Conservation (phyloP, 2,329 filamentous ascomycete species). For the Raffaelea arxii region DNA sequence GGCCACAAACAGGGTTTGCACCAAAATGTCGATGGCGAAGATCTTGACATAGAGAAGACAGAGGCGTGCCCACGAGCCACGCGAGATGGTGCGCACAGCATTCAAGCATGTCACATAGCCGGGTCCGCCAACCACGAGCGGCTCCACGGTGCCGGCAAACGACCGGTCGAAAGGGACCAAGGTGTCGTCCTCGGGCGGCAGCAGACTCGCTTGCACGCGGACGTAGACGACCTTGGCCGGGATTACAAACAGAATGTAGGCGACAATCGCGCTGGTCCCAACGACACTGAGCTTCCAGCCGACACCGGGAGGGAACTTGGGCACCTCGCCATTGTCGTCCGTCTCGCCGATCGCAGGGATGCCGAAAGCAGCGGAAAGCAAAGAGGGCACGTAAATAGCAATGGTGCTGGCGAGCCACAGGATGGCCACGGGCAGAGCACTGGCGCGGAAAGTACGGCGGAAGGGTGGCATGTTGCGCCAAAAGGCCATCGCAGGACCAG, state of each 20-base stretch:
- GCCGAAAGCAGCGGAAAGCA: neutral
- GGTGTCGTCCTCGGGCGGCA: conserved; percentile 70
- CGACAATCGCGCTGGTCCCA: conserved; percentile 32
- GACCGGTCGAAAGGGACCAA: conserved; percentile 87
- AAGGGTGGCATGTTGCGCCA: conserved; percentile 60
- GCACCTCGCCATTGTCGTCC: conserved; percentile 25
- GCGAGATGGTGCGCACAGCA: conserved; percentile 71
- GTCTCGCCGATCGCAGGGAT: conserved; percentile 30
- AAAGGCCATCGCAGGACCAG: conserved; percentile 51
- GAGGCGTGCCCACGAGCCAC: conserved; percentile 61
- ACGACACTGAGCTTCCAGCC: conserved; percentile 38
- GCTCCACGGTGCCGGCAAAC: conserved; percentile 67
- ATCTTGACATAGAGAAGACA: conserved; percentile 69
- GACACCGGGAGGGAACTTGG: conserved; percentile 26
- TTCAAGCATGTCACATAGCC: conserved; percentile 63
- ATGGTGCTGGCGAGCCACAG: conserved; percentile 49
- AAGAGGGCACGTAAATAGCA: conserved; percentile 20
- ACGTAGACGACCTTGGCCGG: conserved; percentile 68
- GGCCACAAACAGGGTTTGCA: conserved; percentile 35
- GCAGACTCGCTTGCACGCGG: conserved; percentile 78
- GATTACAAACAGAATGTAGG: conserved; percentile 57
- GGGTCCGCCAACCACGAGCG: conserved; percentile 62
- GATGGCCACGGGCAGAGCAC: conserved; percentile 56
- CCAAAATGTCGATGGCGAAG: conserved; percentile 41
- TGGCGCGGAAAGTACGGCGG: conserved; percentile 54